These are phyloP conservation scores for Catharanthus roseus DNA, from an alignment of 257 asterid genomes.

Conservation along the genomic window DNA sequence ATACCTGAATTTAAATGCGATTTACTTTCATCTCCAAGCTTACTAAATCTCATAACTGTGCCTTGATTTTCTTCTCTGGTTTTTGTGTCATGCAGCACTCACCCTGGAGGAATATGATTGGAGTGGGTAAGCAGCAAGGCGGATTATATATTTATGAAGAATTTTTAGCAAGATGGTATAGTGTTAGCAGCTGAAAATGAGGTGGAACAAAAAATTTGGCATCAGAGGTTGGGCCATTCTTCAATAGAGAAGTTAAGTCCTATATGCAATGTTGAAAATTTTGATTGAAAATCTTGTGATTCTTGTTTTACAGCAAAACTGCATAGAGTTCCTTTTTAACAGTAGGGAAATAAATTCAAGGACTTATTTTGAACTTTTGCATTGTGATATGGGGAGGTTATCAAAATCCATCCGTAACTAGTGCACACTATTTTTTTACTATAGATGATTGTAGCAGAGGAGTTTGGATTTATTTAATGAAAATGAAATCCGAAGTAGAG, in stretches of 20 bases:
- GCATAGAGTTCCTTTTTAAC: background rate
- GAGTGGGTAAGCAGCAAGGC: too few relatives aligned
- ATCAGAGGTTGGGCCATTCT: background rate
- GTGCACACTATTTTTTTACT: background rate
- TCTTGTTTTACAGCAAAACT: background rate
- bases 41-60: too few relatives aligned
- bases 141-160: too few relatives aligned
- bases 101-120: too few relatives aligned
- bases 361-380: background rate
- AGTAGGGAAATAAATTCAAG: background rate
- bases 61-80: too few relatives aligned
- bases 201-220: background rate
- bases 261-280: background rate
- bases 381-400: background rate
- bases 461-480: background rate
- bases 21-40: too few relatives aligned
- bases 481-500: background rate
- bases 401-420: background rate
- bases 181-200: too few relatives aligned
- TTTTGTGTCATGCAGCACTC: too few relatives aligned
- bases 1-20: background rate
- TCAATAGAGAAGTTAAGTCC: background rate
- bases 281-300: background rate
- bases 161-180: too few relatives aligned
- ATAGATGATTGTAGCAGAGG: background rate